Evolutionary conservation across 2,329 filamentous ascomycete genomes (phyloP), one percentile per base, ranked within the genome.

Genomic region (Hypoxylon rubiginosum): DNA sequence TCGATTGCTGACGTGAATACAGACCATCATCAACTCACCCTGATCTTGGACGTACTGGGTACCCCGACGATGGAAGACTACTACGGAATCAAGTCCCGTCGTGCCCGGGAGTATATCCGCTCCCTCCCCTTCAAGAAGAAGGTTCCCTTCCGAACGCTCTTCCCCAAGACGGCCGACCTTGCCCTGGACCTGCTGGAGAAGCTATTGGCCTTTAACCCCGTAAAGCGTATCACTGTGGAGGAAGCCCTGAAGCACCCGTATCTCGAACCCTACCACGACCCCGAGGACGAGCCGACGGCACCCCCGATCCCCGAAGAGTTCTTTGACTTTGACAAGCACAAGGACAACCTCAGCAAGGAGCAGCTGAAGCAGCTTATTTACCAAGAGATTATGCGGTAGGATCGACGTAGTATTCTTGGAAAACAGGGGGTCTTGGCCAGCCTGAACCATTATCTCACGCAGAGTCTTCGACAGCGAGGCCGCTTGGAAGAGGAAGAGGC

Each of bases 281-380:
- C 96, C 6, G 96, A 98, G 78, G 96, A 99, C 78, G 96, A 99
- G 86, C 96, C 96, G 53, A 97, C 93, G 11, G 96, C 96, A 17
- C 92, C 94, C 46, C 94, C 96, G 21, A 99, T 99, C 76, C 96
- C 96, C 21, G 95, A 98, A 80, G 95, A 97, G 80, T 99, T 99
- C 86, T 99, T 99, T 79, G 96, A 99, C 82, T 99, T 99, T 81
- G 96, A 99, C 83, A 97, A 97, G 88, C 97, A 98, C 86, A 99
- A 99, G 89, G 96, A 99, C 81, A 96, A 91, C 76, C 83, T 99
- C 77, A 97, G 92, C 85, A 99, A 99, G 84, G 96, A 99, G 83
- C 94, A 99, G 82, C 82, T 99, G 80, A 98, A 98, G 86, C 88
- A 96, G 77, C 86, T 99, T 79, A 99, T 99, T 81, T 99, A 95